phyloP scores from a whole-genome alignment of 2,329 filamentous ascomycete genomes.

The Orbilia quercus region DNA sequence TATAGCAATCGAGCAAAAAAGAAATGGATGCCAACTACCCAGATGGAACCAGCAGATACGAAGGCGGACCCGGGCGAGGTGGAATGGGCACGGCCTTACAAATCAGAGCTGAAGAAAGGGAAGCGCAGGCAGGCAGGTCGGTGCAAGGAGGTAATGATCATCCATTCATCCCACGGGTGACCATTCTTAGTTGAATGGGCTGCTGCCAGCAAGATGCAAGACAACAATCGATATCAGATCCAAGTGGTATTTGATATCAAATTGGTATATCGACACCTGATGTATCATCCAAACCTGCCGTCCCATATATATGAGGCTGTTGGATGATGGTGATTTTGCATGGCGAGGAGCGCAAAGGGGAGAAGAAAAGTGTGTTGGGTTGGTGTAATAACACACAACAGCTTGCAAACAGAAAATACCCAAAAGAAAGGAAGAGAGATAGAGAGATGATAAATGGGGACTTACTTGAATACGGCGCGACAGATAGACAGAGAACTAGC shows the following conservation, averaged over 20 bases:
- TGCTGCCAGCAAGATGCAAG: neutral
- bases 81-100: constrained; percentile 42
- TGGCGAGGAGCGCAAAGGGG: neutral
- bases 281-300: too few species aligned
- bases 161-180: constrained; percentile 16
- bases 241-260: constrained; percentile 19
- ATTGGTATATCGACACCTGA: too few species aligned
- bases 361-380: constrained; percentile 30
- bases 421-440: constrained; percentile 7
- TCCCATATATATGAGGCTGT: neutral
- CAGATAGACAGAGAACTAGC: neutral
- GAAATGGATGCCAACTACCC: neutral
- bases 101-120: constrained; percentile 44
- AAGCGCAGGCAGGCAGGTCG: neutral
- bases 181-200: neutral
- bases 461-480: constrained; percentile 24
- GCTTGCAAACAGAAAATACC: neutral
- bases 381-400: constrained; percentile 43
- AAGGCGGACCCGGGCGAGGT: constrained; percentile 7
- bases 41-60: constrained; percentile 11
- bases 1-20: constrained; percentile 47
- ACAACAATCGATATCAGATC: constrained; percentile 4
- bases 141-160: constrained; percentile 50
- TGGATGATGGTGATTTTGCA: too few species aligned
- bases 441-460: constrained; percentile 2